Evolutionary conservation across 805 yeast species (phyloP).

Genomic region (Starmerella scarabaei): DNA sequence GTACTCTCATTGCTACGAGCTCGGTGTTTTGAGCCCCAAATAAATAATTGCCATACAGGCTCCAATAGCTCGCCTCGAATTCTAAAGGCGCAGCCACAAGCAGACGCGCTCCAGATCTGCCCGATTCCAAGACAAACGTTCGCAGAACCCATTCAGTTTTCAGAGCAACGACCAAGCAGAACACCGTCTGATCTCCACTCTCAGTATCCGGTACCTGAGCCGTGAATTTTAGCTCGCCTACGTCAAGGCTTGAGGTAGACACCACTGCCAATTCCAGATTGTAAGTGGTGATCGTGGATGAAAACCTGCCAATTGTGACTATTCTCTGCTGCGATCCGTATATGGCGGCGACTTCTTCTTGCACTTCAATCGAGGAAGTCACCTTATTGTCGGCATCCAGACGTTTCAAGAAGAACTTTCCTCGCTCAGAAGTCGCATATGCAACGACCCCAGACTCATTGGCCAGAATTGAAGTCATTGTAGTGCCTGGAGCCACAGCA

Average conservation of each 20-base stretch:
- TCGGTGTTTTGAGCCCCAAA: background rate
- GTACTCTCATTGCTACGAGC: constrained; percentile 1
- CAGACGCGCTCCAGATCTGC: background rate
- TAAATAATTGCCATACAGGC: background rate
- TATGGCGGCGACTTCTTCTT: constrained; percentile 7
- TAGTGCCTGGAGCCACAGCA: constrained; percentile 26
- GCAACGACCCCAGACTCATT: constrained; percentile 6
- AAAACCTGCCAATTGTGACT: constrained; percentile 1
- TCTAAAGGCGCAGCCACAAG: background rate
- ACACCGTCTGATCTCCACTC: constrained; percentile 2
- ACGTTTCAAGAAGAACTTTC: constrained; percentile 18
- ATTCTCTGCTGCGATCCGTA: background rate
- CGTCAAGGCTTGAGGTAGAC: background rate
- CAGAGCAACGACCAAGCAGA: background rate
- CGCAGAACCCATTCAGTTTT: background rate
- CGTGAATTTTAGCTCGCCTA: background rate
- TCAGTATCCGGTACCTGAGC: background rate
- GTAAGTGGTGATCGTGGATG: constrained; percentile 1
- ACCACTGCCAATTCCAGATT: background rate
- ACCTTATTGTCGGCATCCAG: constrained; percentile 2
- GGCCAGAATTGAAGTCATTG: constrained; percentile 20
- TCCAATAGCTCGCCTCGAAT: background rate
- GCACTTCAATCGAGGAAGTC: constrained; percentile 3
- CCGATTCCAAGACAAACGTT: background rate
- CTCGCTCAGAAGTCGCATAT: constrained; percentile 24